Conservation (phyloP, 177 flowering plant species). For the Vitis hybrid region DNA sequence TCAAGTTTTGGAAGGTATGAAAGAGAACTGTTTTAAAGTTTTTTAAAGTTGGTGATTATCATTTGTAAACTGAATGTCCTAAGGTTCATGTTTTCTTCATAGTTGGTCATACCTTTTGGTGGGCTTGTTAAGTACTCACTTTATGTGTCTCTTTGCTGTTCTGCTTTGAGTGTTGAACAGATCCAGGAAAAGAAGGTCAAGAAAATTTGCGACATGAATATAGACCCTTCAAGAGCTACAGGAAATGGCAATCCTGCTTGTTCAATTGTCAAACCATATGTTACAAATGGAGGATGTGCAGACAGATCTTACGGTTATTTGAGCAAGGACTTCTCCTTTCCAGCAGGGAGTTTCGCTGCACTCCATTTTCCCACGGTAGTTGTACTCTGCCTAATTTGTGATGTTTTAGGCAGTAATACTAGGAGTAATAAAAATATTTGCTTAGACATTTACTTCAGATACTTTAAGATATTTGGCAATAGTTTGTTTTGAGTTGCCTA, state of each 20-base stretch:
- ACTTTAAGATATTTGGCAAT: too few species aligned
- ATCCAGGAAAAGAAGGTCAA: conserved; percentile 98
- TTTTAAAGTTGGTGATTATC: too few species aligned
- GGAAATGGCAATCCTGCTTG: conserved; percentile 68
- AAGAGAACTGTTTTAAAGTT: too few species aligned
- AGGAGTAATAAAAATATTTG: too few species aligned
- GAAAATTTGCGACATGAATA: conserved; percentile 81
- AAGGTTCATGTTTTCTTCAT: too few species aligned
- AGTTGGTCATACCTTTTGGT: too few species aligned
- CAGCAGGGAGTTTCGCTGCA: conserved; percentile 77
- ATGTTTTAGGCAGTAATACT: background rate
- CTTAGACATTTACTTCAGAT: background rate
- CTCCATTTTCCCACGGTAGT: conserved; percentile 95
- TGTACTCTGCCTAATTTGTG: conserved; percentile 28
- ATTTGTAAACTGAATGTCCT: too few species aligned
- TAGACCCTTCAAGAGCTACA: conserved; percentile 58
- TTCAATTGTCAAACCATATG: conserved; percentile 46
- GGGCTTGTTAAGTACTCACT: too few species aligned
- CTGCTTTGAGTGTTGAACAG: conserved; percentile 40
- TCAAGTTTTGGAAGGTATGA: conserved; percentile 79
- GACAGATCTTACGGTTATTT: conserved; percentile 43
- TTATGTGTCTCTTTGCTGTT: too few species aligned
- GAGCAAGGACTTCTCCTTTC: conserved; percentile 71
- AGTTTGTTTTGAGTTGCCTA: too few species aligned
- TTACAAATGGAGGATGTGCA: conserved; percentile 71